These are phyloP conservation scores for Cupressus sempervirens DNA, from an alignment of 75 land plant genomes.

Conservation along the genomic window DNA sequence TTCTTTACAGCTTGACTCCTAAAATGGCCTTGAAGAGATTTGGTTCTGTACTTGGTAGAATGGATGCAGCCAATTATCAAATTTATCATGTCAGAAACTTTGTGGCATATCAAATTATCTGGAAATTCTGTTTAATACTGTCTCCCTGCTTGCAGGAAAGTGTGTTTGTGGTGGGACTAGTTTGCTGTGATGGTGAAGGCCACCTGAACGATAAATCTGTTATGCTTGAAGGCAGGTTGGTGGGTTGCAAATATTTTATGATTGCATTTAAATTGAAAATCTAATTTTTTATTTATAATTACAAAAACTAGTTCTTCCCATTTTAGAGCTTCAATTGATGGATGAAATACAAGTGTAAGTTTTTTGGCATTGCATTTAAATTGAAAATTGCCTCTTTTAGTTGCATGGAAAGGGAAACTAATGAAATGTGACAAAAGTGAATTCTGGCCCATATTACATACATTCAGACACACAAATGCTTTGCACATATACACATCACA, in stretches of 20 bases:
- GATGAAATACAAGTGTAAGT: neutral
- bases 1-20: neutral
- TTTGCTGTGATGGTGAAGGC: slow-evolving; percentile 93
- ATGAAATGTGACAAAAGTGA: neutral
- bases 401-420: neutral
- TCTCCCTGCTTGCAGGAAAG: slow-evolving; percentile 53
- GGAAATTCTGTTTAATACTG: slow-evolving; percentile 11
- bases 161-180: slow-evolving; percentile 78
- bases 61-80: neutral
- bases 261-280: slow-evolving; percentile 8
- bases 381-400: neutral
- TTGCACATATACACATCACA: neutral
- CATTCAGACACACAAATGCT: neutral
- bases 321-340: neutral
- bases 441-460: neutral
- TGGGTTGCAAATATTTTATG: neutral
- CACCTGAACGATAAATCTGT: slow-evolving; percentile 88
- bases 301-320: neutral
- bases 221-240: slow-evolving; percentile 87
- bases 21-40: neutral
- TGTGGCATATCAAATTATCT: neutral
- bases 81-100: neutral
- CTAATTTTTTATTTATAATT: neutral
- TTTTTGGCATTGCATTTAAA: neutral
- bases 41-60: neutral